Base-by-base conservation (phyloP, 2,329 filamentous ascomycete genomes). In the Aspergillus melleus region DNA sequence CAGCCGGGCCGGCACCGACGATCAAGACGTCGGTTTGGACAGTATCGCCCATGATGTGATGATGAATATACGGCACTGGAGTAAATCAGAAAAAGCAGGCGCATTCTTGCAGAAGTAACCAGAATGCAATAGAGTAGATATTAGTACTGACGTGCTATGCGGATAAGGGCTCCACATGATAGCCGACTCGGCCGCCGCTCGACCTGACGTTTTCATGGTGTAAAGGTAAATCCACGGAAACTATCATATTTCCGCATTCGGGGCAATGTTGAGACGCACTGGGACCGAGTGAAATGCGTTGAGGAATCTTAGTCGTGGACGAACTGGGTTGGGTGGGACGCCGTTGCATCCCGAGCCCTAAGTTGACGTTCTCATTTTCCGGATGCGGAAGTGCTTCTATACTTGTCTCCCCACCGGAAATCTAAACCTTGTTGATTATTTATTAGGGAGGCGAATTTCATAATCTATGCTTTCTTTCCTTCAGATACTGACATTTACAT, bases 1-100 rank as follows among this genome's bases (percentile, higher is more conserved):
- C 63, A 4, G 60, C 57, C 16, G 63, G 63, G 2, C 63, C 63
- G 16, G 62, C 63, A 3, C 63, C 63, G 14, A 60, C 55, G 24
- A 65, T 62, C 32, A 65, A 54, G 32, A 65, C 61, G 55, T 63
- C 61, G 36, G 36, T 42, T 42, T 14, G 36, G 16, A 42, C 36
- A 6, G 36, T 42, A n/a, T 42, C 36, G 16, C 36, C 36, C 36
- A 42, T 42, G 16, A 14, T 42, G 16, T 8, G 6, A 14, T n/a
- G 36, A 42, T 36, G 3, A 36, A 36, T 36, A 36, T 5, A 36
- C 24, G 24, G 26, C 8, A 9, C 8, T 29, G 26, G 26, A 29
- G 3, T 29, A 8, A 29, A 29, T 29, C 4, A 29, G 9, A 32
- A 29, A 8, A 5, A 5, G 6, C 9, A 29, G 26, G 26, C 26